phyloP scores from a whole-genome alignment of 2,329 filamentous ascomycete species.

The Mollisiaceae sp. region DNA sequence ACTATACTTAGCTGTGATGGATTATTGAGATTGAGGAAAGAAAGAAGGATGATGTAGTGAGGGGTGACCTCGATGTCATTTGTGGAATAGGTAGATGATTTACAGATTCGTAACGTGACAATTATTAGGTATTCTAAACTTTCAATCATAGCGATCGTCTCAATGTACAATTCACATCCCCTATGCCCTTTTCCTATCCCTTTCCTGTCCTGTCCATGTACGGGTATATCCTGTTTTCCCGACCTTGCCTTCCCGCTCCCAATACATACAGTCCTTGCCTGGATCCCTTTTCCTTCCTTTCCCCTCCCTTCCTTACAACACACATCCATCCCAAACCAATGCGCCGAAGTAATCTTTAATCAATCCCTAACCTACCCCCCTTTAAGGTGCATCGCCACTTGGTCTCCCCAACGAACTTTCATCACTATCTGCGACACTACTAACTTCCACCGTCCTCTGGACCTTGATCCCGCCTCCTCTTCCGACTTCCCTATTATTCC shows the following conservation, averaged over 20 bases:
- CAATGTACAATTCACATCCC: not conserved
- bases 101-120: too few relatives aligned
- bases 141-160: not conserved
- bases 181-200: not conserved
- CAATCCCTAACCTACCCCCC: not conserved
- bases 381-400: not conserved
- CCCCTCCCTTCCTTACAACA: not conserved
- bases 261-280: not conserved
- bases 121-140: not conserved
- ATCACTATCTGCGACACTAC: constrained; percentile 3
- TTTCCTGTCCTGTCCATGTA: not conserved
- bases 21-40: not conserved
- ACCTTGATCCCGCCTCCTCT: constrained; percentile 5
- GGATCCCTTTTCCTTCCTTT: not conserved
- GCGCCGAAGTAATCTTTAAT: not conserved
- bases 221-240: not conserved
- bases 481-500: not conserved
- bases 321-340: not conserved
- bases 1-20: too few relatives aligned
- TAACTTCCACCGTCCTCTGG: constrained; percentile 10
- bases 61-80: too few relatives aligned
- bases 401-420: not conserved
- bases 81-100: too few relatives aligned
- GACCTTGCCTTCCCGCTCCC: not conserved
- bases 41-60: not conserved